Evolutionary conservation across 768 basidiomycete species (phyloP), one percentile per base, ranked within the genome.

Genomic region (Phanerodontia chrysosporium): DNA sequence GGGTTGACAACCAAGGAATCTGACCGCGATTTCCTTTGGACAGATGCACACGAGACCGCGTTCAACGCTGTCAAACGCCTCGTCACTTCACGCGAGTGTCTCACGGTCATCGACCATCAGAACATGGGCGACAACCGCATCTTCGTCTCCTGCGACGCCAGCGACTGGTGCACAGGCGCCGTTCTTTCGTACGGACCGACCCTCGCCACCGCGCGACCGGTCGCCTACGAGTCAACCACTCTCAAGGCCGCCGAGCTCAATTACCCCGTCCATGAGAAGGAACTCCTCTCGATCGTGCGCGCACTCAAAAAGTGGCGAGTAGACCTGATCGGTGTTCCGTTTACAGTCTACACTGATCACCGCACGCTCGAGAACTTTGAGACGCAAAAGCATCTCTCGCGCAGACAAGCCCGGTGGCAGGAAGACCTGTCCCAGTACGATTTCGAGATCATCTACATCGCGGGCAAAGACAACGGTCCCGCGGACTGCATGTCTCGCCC

Each of bases 361-460:
- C 65, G 69, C 2, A 73, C 75, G 0, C 64, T 77, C 7, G 65
- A 73, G 45, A 62, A 68, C 29, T 74, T 78, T 51, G 9, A 66
- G 1, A 63, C 57, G 0, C 75, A 78, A 52, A 45, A 56, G 3
- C 66, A 75, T 18, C 59, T 80, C 1, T 76, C 69, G 0, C 57
- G 65, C 0, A 56, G 71, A 0, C 78, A 78, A 32, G 69, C 69
- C 0, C 61, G 70, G 0, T 80, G 78, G 80, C 18, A 73, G 2
- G 70, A 79, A 58, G 71, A 73, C n/a, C 57, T 82, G 0, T 51
- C 62, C 0, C 63, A 73, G 21, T 81, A 76, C 56, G 72, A 79
- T 45, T 66, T 66, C 46, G 48, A 61, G 0, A 70, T 78, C 21
- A 46, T 52, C 3, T 79, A 78, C 55, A 59, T 81, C 69, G 45